Evolutionary conservation across 2,329 filamentous ascomycete species (phyloP).

Genomic region (Claviceps spartinae): DNA sequence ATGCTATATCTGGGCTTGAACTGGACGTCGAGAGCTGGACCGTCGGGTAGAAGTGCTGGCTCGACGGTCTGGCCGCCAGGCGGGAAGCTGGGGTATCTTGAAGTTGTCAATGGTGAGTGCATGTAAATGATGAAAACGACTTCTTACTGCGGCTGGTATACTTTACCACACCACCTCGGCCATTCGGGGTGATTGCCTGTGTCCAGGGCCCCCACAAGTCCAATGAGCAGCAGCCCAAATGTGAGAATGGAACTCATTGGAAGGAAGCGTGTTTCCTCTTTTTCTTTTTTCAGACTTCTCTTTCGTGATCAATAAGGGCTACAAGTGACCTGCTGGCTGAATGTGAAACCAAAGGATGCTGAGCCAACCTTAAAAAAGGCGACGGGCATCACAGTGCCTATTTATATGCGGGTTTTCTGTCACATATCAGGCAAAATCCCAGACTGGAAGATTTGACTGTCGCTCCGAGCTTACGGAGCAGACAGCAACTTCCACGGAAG

Average conservation of each 20-base stretch:
- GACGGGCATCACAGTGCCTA: no score
- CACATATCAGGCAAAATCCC: no score
- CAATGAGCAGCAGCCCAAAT: neutral
- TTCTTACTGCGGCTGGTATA: conserved; percentile 26
- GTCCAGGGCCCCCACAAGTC: conserved; percentile 12
- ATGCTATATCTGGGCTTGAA: conserved; percentile 32
- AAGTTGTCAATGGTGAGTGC: neutral
- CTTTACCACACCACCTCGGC: conserved; percentile 35
- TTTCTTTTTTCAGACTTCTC: neutral
- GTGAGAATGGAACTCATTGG: conserved; percentile 1
- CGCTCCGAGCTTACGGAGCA: no score
- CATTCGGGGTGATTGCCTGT: conserved; percentile 29
- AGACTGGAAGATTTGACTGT: no score
- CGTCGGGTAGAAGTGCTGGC: conserved; percentile 16
- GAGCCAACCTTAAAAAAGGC: no score
- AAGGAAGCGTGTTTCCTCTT: neutral
- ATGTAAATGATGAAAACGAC: neutral
- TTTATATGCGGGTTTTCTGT: no score
- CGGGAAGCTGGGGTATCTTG: conserved; percentile 26
- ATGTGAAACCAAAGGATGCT: no score
- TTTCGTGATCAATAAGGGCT: neutral
- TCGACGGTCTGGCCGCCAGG: conserved; percentile 29
- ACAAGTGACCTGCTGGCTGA: no score
- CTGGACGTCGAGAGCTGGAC: conserved; percentile 27
- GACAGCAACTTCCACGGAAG: no score